A percentile compares a stretch with the other conserved stretches of the same genome.
phyloP scores from a whole-genome alignment of 257 asterid species.

The Solanum rostratum region DNA sequence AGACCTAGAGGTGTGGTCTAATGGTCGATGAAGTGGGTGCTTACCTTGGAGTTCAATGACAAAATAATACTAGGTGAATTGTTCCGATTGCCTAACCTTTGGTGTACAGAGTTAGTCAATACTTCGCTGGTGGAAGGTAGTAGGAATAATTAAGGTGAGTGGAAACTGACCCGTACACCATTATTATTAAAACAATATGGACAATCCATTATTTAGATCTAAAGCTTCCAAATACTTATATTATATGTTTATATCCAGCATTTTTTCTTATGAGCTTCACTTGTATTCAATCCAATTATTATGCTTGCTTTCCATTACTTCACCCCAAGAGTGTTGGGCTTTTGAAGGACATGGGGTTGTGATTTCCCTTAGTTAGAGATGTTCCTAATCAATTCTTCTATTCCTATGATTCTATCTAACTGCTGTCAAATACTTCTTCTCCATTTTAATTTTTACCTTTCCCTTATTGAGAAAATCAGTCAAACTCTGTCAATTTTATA shows the following conservation, averaged over 20 bases:
- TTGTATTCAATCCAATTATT: not conserved
- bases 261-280: not conserved
- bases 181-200: not conserved
- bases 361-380: not conserved
- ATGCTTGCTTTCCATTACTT: not conserved
- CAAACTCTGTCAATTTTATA: not conserved
- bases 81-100: not conserved
- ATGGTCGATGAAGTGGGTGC: not conserved
- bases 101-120: not conserved
- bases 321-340: not conserved
- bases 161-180: not conserved
- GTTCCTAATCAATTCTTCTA: not conserved
- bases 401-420: not conserved
- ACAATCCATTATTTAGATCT: not conserved
- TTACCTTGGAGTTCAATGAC: not conserved
- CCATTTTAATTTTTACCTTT: not conserved
- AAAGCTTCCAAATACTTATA: not conserved
- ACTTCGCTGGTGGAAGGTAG: not conserved
- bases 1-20: not conserved
- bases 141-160: not conserved
- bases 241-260: not conserved
- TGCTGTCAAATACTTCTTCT: not conserved
- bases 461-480: not conserved
- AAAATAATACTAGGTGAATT: not conserved
- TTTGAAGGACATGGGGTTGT: not conserved